A percentile compares a stretch with the other conserved stretches of the same genome.
Conservation (phyloP, 2,329 filamentous ascomycete species). For the Exutisphaerella laricina region DNA sequence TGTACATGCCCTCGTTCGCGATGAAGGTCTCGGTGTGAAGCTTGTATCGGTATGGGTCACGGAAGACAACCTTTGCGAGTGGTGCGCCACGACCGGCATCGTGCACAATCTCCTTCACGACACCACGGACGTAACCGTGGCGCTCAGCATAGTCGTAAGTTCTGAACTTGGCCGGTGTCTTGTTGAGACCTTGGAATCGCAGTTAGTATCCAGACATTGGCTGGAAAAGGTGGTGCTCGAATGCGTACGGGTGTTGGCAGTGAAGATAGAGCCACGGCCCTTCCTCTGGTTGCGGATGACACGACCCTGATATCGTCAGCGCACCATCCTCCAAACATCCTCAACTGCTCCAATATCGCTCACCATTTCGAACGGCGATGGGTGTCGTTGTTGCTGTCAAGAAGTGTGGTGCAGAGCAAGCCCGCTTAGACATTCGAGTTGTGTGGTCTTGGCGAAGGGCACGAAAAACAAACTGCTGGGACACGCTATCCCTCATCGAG, state of each 20-base stretch:
- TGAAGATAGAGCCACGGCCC: conserved; percentile 74
- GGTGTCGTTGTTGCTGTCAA: conserved; percentile 8
- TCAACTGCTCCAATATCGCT: conserved; percentile 6
- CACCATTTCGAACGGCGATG: conserved; percentile 8
- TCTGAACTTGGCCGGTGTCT: conserved; percentile 92
- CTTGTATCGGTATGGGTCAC: conserved; percentile 98
- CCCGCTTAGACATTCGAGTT: too few relatives aligned
- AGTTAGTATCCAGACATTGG: conserved; percentile 26
- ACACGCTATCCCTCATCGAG: too few relatives aligned
- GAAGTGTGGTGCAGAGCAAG: too few relatives aligned
- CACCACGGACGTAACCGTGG: conserved; percentile 94
- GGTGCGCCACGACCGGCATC: conserved; percentile 97
- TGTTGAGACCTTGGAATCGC: conserved; percentile 76
- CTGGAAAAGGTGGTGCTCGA: conserved; percentile 6
- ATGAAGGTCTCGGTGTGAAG: conserved; percentile 98
- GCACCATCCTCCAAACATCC: conserved; percentile 1
- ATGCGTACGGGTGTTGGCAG: conserved; percentile 34
- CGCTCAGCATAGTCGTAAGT: conserved; percentile 73
- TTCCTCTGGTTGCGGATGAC: conserved; percentile 72
- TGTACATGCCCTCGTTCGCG: conserved; percentile 99
- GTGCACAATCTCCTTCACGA: conserved; percentile 99
- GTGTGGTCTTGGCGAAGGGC: too few relatives aligned
- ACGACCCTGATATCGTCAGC: conserved; percentile 48
- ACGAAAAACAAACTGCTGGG: too few relatives aligned
- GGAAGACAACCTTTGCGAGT: conserved; percentile 94